These are phyloP conservation scores for Claviceps fusiformis DNA, from an alignment of 2,329 filamentous ascomycete genomes.

Conservation along the genomic window DNA sequence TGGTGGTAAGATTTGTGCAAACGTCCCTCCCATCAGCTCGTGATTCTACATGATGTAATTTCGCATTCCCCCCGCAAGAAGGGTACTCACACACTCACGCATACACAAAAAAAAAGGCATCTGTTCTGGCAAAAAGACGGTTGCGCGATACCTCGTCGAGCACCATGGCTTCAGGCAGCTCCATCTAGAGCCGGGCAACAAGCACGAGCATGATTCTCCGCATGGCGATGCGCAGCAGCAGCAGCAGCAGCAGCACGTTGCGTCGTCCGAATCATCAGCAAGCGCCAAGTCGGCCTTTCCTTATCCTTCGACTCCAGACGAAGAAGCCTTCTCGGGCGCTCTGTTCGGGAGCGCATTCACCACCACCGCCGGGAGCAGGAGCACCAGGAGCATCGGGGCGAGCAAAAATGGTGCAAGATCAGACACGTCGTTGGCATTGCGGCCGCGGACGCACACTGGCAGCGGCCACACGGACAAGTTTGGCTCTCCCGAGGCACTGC, in stretches of 20 bases:
- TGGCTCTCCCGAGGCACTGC: constrained; percentile 48
- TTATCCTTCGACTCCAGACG: constrained; percentile 6
- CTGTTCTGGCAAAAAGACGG: constrained; percentile 82
- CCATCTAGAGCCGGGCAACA: constrained; percentile 31
- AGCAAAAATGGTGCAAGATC: constrained; percentile 9
- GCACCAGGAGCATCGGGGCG: background rate
- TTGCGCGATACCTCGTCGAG: constrained; percentile 75
- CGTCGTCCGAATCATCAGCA: constrained; percentile 6
- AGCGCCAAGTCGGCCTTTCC: background rate
- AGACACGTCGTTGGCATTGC: constrained; percentile 14
- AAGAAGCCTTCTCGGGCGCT: constrained; percentile 12
- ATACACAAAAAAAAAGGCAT: constrained; percentile 49
- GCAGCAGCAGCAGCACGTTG: background rate
- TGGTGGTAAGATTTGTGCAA: constrained; percentile 38
- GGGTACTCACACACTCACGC: background rate
- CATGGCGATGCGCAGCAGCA: background rate
- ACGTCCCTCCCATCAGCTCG: background rate
- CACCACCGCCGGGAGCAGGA: constrained; percentile 5
- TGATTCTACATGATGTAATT: background rate
- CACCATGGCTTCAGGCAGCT: constrained; percentile 71
- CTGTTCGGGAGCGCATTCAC: constrained; percentile 15
- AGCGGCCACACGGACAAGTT: constrained; percentile 33
- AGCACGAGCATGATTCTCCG: background rate
- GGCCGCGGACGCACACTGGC: constrained; percentile 8
- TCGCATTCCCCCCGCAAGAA: background rate